Percentiles rank a stretch among this genome's conserved stretches.
Evolutionary conservation across 2,329 filamentous ascomycete species (phyloP).

Genomic region (Aspergillus texensis): DNA sequence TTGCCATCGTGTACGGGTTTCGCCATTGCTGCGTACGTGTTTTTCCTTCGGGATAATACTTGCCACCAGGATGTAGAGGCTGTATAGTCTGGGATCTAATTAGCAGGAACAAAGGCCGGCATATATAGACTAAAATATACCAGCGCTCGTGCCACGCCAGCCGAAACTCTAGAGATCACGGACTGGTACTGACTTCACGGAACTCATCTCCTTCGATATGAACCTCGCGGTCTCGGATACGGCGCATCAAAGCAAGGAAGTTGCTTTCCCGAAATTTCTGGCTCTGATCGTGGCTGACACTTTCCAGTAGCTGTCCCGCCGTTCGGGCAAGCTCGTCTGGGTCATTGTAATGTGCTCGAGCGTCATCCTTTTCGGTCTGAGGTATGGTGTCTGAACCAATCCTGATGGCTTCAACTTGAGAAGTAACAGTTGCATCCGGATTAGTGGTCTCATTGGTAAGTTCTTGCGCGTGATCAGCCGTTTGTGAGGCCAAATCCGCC

Average conservation of each 20-base stretch:
- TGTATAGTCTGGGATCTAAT: slow-evolving; percentile 41
- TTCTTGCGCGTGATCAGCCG: slow-evolving; percentile 19
- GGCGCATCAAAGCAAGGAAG: slow-evolving; percentile 76
- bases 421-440: slow-evolving; percentile 14
- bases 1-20: slow-evolving; percentile 8
- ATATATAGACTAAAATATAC: slow-evolving; percentile 38
- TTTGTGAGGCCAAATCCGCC: slow-evolving; percentile 39
- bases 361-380: slow-evolving; percentile 36
- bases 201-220: slow-evolving; percentile 69
- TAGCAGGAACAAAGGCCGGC: slow-evolving; percentile 37
- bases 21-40: slow-evolving; percentile 16
- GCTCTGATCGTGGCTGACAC: slow-evolving; percentile 68
- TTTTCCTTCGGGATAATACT: slow-evolving; percentile 44
- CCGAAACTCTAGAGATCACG: slow-evolving; percentile 41
- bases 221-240: slow-evolving; percentile 71
- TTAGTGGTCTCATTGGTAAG: slow-evolving; percentile 21
- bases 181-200: slow-evolving; percentile 50
- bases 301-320: slow-evolving; percentile 70
- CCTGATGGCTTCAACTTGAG: slow-evolving; percentile 30
- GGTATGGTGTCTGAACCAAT: slow-evolving; percentile 50
- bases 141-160: slow-evolving; percentile 39
- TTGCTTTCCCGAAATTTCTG: slow-evolving; percentile 77
- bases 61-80: slow-evolving; percentile 51
- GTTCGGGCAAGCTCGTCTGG: slow-evolving; percentile 72
- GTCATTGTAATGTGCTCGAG: slow-evolving; percentile 45